A percentile compares a stretch with the other conserved stretches of the same genome.
Conservation (phyloP, 1,284 basidiomycete species). For the Coniferiporia sulphurascens region DNA sequence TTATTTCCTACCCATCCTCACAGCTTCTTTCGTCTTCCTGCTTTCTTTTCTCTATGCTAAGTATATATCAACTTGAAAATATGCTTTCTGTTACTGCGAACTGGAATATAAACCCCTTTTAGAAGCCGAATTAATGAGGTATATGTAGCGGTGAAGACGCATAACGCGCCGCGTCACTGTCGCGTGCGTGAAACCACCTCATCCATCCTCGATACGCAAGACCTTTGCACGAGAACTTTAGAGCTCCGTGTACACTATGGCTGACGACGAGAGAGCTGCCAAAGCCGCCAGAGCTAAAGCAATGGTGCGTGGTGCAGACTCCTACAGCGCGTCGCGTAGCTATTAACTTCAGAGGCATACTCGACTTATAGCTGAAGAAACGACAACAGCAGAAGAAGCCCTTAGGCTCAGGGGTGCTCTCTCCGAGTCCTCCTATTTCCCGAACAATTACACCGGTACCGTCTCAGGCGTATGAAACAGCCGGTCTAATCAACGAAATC, state of each 20-base stretch:
- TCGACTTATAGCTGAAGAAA: slow-evolving; percentile 53
- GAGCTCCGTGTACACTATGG: slow-evolving; percentile 34
- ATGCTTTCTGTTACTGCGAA: slow-evolving; percentile 3
- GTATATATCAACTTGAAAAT: slow-evolving; percentile 13
- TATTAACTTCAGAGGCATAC: not conserved
- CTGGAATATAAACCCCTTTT: not conserved
- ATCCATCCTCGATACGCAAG: not conserved
- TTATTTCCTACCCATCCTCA: slow-evolving; percentile 28
- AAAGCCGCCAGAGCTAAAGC: slow-evolving; percentile 78
- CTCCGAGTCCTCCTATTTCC: slow-evolving; percentile 42
- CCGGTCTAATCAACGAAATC: slow-evolving; percentile 32
- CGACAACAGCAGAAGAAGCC: slow-evolving; percentile 65
- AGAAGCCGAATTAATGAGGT: not conserved
- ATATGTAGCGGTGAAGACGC: not conserved
- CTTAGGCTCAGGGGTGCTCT: slow-evolving; percentile 31
- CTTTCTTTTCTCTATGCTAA: slow-evolving; percentile 14
- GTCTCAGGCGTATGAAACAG: slow-evolving; percentile 22
- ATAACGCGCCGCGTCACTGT: not conserved
- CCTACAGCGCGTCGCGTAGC: slow-evolving; percentile 16
- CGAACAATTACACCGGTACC: slow-evolving; percentile 30
- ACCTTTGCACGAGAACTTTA: not conserved
- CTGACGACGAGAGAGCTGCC: slow-evolving; percentile 71
- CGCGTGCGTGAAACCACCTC: not conserved
- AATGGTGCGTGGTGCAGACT: slow-evolving; percentile 45
- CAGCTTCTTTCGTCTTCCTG: slow-evolving; percentile 20